These are phyloP conservation scores for Kuraishia floccosa DNA, from an alignment of 805 yeast genomes.

Conservation along the genomic window DNA sequence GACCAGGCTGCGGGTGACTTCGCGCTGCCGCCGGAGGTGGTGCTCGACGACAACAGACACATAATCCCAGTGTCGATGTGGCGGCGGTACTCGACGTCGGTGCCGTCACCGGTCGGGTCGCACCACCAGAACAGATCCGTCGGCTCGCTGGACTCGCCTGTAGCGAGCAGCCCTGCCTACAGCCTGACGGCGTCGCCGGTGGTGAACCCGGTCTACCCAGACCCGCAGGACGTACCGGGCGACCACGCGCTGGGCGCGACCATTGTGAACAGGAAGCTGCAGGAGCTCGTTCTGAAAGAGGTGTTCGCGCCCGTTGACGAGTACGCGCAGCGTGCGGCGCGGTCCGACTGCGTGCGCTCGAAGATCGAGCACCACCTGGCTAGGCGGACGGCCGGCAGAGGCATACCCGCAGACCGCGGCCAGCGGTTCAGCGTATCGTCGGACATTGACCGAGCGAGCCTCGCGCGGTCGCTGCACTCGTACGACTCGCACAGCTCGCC, in stretches of 20 bases:
- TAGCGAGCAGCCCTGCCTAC: not conserved
- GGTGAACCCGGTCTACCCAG: too few species aligned
- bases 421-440: not conserved
- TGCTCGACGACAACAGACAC: conserved; percentile 83
- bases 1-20: conserved; percentile 1
- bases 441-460: not conserved
- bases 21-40: conserved; percentile 63
- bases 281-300: conserved; percentile 61
- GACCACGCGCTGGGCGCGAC: conserved; percentile 39
- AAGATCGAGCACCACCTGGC: not conserved
- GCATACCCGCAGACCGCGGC: not conserved
- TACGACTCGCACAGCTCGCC: not conserved
- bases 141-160: not conserved
- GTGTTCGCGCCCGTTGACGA: conserved; percentile 41
- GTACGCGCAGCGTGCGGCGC: conserved; percentile 4
- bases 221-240: not conserved
- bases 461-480: not conserved
- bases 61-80: conserved; percentile 78
- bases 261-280: conserved; percentile 55
- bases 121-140: conserved; percentile 4
- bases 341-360: too few species aligned
- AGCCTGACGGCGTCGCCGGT: not conserved
- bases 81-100: conserved; percentile 43
- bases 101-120: conserved; percentile 24
- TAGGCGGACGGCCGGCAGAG: not conserved